Evolutionary conservation across 805 yeast species (phyloP).

Genomic region (Priceomyces carsonii): DNA sequence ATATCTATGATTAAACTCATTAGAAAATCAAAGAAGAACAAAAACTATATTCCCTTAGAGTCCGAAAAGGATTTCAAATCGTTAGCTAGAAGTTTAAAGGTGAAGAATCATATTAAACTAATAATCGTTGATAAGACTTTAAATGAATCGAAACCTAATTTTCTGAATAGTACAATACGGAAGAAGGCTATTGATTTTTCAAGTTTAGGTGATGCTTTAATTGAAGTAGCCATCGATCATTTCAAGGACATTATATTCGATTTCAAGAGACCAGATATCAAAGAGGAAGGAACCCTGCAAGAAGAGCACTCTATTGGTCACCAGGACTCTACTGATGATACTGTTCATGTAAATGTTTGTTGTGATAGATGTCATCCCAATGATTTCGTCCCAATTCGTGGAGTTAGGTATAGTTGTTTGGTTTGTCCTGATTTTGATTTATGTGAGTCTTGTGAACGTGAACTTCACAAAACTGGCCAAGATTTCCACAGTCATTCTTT

Average conservation of each 20-base stretch:
- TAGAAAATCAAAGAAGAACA: slow-evolving; percentile 51
- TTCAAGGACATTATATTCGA: slow-evolving; percentile 19
- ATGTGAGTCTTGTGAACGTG: slow-evolving; percentile 40
- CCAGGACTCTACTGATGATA: neutral
- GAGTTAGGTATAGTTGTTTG: slow-evolving; percentile 51
- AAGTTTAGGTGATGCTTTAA: slow-evolving; percentile 23
- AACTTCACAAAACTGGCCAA: slow-evolving; percentile 12
- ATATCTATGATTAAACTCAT: slow-evolving; percentile 13
- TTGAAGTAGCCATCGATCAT: slow-evolving; percentile 30
- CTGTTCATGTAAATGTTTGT: slow-evolving; percentile 25
- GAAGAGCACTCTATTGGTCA: neutral
- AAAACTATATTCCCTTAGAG: slow-evolving; percentile 40
- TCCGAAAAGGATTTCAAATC: slow-evolving; percentile 40
- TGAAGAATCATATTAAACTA: slow-evolving; percentile 46
- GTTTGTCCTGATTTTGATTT: slow-evolving; percentile 56
- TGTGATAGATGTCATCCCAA: slow-evolving; percentile 39
- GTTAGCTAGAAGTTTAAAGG: slow-evolving; percentile 47
- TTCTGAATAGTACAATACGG: slow-evolving; percentile 1
- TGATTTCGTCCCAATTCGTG: slow-evolving; percentile 37
- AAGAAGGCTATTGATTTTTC: slow-evolving; percentile 19
- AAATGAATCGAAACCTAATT: neutral
- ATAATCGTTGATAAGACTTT: slow-evolving; percentile 19
- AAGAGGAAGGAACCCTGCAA: neutral
- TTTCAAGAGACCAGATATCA: slow-evolving; percentile 2
- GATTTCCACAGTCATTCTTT: slow-evolving; percentile 20